Conservation (phyloP, 352 stramenopile genomes). For the Globisporangium nunn region DNA sequence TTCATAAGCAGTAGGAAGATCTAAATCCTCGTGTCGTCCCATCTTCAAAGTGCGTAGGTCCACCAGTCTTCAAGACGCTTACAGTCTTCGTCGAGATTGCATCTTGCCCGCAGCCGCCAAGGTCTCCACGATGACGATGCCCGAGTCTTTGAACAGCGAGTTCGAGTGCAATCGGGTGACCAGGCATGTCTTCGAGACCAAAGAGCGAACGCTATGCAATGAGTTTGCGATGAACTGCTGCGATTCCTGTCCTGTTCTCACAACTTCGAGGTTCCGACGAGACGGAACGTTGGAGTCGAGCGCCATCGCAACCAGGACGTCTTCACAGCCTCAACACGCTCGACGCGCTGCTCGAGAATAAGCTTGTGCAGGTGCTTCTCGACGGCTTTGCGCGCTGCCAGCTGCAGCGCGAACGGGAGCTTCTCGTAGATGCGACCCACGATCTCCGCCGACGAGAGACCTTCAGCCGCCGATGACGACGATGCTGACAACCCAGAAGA, state of each 20-base stretch:
- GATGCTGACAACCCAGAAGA: neutral
- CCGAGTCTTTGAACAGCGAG: no score
- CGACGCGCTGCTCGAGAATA: constrained; percentile 28
- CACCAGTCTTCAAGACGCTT: no score
- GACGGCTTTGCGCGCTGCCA: constrained; percentile 45
- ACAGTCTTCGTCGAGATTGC: no score
- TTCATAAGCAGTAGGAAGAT: no score
- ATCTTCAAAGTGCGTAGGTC: no score
- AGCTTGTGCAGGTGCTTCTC: constrained; percentile 67
- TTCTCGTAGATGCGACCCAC: constrained; percentile 45
- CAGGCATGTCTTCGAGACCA: no score
- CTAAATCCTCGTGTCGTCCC: no score
- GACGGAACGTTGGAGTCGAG: neutral
- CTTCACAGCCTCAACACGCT: neutral
- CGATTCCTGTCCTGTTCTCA: neutral
- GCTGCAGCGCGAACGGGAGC: constrained; percentile 41
- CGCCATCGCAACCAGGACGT: neutral
- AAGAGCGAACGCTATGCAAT: no score
- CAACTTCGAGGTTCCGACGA: neutral
- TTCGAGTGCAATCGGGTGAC: no score
- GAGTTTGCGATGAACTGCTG: neutral
- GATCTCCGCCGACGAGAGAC: constrained; percentile 38
- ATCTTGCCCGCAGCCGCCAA: no score
- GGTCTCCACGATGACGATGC: no score
- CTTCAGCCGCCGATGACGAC: neutral